Base-by-base conservation (phyloP, 345 rosid species). In the Populus deltoides region DNA sequence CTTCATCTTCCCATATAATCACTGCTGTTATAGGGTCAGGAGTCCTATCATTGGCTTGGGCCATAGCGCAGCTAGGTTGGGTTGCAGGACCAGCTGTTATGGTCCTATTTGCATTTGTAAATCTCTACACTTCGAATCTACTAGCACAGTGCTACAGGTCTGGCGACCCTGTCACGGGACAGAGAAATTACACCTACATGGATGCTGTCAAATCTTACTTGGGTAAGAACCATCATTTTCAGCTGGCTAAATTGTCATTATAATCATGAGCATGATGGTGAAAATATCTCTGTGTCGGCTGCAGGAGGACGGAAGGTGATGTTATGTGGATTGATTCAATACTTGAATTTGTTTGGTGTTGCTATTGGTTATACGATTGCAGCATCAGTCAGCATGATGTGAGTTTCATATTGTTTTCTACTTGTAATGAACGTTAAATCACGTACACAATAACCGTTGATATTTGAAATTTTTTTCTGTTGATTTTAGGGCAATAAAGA, bases 401-500 rank as follows among this genome's bases (percentile, higher is more conserved):
- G 69, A 81, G 89, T 82, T 75, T 25, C 22, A 0, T 47, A 1
- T 16, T 65, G 33, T 68, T 6, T 61, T 25, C 43, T 12, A 13
- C 27, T 15, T 35, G 11, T 11, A 13, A 47, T 13, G 51, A 47
- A 47, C 17, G 51, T 45, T 45, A 13, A 4, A 41, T 41, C 17
- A 15, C 17, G 51, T 13, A 15, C 5, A 15, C 51, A 13, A 47
- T 47, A 47, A 47, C 51, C 51, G 15, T 47, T 47, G 17, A 47
- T 47, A 47, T 20, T 33, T 63, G 3, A 24, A 27, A 29, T 70
- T 6, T 5, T 8, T 33, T n/a, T 3, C 20, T 51, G 57, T 27
- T 8, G 38, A 57, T 71, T 72, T 41, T 31, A 93, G 97, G 97
- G 97, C 97, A 10, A 86, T 88, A 65, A 90, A 92, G 87, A 90